These are phyloP conservation scores for Periglandula ipomoeae DNA, from an alignment of 2,329 filamentous ascomycete species.

Conservation along the genomic window DNA sequence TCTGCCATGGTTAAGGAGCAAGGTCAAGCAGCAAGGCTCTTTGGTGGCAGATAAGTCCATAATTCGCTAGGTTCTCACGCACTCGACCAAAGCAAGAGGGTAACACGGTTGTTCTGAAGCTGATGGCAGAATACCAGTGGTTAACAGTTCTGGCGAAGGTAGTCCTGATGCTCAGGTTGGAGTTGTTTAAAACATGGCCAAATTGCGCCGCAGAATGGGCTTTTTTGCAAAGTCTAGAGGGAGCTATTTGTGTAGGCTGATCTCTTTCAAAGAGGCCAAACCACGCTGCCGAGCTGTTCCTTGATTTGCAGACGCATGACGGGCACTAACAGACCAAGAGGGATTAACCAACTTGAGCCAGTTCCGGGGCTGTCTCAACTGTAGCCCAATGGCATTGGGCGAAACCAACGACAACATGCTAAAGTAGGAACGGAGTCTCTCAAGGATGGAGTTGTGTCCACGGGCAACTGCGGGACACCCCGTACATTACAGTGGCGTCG, in stretches of 20 bases:
- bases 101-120: no score
- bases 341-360: neutral
- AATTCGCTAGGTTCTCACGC: neutral
- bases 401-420: neutral
- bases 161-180: no score
- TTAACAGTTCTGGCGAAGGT: no score
- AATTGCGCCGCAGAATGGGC: neutral
- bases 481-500: constrained; percentile 7
- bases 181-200: neutral
- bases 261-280: no score
- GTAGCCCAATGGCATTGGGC: neutral
- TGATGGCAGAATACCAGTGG: no score
- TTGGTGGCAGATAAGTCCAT: no score
- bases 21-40: no score
- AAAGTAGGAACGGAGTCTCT: neutral
- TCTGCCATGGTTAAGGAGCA: constrained; percentile 8
- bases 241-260: neutral
- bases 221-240: neutral
- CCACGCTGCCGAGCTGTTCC: neutral
- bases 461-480: constrained; percentile 6
- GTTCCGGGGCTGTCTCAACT: neutral
- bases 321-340: neutral
- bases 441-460: neutral
- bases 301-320: neutral
- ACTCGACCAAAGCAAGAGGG: no score